Evolutionary conservation across 352 stramenopile genomes (phyloP), one percentile per base, ranked within the genome.

Genomic region (Phytophthora kernoviae): DNA sequence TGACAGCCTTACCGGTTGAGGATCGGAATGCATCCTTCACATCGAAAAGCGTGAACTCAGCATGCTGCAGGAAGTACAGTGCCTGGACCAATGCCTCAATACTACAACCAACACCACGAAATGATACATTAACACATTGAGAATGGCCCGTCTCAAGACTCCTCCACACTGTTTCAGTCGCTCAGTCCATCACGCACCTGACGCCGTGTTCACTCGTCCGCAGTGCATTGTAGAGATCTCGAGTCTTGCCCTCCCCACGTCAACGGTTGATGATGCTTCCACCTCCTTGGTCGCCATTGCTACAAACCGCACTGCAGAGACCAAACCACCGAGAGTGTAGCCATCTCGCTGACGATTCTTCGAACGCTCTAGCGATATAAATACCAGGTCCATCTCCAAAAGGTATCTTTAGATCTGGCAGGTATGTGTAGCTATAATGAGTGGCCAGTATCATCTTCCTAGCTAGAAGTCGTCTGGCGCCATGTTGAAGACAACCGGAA

Each of bases 51-150:
- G 68, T 90, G 34, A 92, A 92, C 18, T 58, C 46, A 8, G 61
- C 54, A 37, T 87, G 75, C 65, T 92, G 83, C 32, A 86, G 53
- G 45, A 88, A 92, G 63, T 92, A 92, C 12, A 90, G 33, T 24
- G 68, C 41, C 34, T 62, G 51, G 12, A 73, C 58, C 55, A 90
- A 44, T 7, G 63, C 32, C 49, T 90, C 80, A 11, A 84, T 72
- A 43, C 68, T 76, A 53, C 10, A 32, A n/a, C 88, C 80, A 11
- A 84, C 70, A 43, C 68, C 75, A 53, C 10, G 30, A n/a, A 14
- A 18, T 20, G 8, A 37, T 8, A 17, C 53, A 24, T 5, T 53
- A 15, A 49, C 40, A 24, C 2, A 40, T n/a, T 59, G 14, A 63
- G 33, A 47, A 17, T 11, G 24, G 26, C 47, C 18, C 37, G 34